A percentile compares a stretch with the other conserved stretches of the same genome.
phyloP scores from a whole-genome alignment of 1,284 basidiomycete species.

The Hypsizygus ulmarius region DNA sequence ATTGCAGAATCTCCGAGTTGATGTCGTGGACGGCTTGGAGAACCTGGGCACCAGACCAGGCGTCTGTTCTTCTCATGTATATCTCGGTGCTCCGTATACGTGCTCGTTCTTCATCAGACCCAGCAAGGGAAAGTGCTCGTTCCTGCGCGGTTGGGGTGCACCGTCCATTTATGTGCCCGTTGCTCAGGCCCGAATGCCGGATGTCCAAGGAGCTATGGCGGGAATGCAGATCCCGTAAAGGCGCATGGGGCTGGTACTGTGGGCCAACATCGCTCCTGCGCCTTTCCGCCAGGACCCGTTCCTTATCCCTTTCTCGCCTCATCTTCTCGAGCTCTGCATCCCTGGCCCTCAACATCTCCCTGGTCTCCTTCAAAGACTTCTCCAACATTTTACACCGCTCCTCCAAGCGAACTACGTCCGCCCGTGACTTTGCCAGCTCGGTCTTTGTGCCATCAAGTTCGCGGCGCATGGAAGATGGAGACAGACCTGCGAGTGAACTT shows the following conservation, averaged over 20 bases:
- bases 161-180: conserved; percentile 17
- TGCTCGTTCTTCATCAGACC: conserved; percentile 46
- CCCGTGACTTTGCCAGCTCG: conserved; percentile 52
- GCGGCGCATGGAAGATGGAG: conserved; percentile 47
- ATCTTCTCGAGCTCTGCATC: conserved; percentile 58
- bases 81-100: conserved; percentile 55
- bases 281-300: conserved; percentile 29
- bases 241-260: conserved; percentile 16
- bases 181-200: conserved; percentile 18
- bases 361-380: conserved; percentile 50
- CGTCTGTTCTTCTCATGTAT: conserved; percentile 69
- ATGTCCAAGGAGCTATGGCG: conserved; percentile 33
- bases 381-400: conserved; percentile 62
- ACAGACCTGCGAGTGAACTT: conserved; percentile 31
- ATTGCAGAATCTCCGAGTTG: conserved; percentile 74
- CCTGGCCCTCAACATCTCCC: conserved; percentile 43
- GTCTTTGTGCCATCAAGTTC: conserved; percentile 54
- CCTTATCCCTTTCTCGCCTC: conserved; percentile 41
- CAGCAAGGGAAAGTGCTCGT: conserved; percentile 24
- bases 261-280: conserved; percentile 30
- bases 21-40: conserved; percentile 76
- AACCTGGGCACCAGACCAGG: conserved; percentile 72
- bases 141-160: conserved; percentile 21
- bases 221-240: conserved; percentile 19
- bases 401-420: conserved; percentile 52